A percentile compares a stretch with the other conserved stretches of the same genome.
phyloP scores from a whole-genome alignment of 2,329 filamentous ascomycete species.

The Knoxdaviesia capensis region DNA sequence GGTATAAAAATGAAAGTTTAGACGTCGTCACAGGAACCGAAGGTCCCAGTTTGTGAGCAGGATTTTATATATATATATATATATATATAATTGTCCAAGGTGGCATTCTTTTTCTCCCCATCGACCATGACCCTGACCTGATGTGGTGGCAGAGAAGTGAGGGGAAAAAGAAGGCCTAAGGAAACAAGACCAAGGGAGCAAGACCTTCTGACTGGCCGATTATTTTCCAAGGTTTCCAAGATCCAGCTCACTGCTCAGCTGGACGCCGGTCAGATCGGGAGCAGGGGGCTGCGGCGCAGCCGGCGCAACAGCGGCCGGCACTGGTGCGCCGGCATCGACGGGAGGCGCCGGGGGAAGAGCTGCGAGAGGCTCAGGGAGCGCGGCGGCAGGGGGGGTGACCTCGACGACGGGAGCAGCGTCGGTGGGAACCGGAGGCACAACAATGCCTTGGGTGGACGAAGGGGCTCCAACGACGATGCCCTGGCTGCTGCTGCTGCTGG shows the following conservation, averaged over 20 bases:
- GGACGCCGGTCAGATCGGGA: conserved; percentile 19
- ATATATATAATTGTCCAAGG: neutral
- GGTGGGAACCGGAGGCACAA: neutral
- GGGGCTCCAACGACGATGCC: too few species aligned
- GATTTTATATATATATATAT: neutral
- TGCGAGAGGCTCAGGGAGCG: conserved; percentile 1
- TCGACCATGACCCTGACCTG: neutral
- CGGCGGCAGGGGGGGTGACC: neutral
- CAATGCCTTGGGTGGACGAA: too few species aligned
- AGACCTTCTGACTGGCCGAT: neutral
- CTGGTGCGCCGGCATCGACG: conserved; percentile 1
- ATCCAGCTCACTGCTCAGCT: conserved; percentile 20
- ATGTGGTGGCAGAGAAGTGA: neutral
- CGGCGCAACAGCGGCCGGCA: conserved; percentile 6
- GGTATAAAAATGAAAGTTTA: neutral
- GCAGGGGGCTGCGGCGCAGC: conserved; percentile 8
- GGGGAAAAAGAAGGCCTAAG: neutral
- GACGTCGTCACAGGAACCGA: neutral
- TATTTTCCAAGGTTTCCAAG: conserved; percentile 19
- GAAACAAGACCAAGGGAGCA: neutral
- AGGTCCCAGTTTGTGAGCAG: neutral
- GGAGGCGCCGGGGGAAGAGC: conserved; percentile 2
- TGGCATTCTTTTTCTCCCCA: neutral
- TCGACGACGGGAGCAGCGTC: neutral
- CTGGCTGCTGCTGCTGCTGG: too few species aligned